A percentile compares a stretch with the other conserved stretches of the same genome.
These are phyloP conservation scores for Dacryopinax spathularia DNA, from an alignment of 768 basidiomycete genomes.

Conservation along the genomic window DNA sequence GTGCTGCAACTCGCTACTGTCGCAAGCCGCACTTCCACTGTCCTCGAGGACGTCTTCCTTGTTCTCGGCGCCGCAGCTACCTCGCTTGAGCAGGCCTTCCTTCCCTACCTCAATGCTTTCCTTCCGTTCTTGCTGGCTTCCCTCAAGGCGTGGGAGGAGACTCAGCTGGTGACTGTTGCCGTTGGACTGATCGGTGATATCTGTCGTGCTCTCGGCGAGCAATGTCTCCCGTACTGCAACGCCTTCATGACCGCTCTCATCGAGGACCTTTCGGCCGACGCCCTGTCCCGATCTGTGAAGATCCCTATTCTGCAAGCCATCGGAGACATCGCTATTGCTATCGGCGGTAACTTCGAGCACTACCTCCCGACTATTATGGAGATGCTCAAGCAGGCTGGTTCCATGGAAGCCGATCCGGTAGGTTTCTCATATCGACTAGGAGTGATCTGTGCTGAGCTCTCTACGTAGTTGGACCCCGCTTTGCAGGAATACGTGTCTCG, in stretches of 20 bases:
- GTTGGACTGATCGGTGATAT: constrained; percentile 94
- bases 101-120: constrained; percentile 73
- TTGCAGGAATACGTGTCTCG: constrained; percentile 82
- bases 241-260: constrained; percentile 86
- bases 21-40: constrained; percentile 83
- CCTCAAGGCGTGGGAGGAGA: constrained; percentile 84
- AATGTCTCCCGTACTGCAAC: constrained; percentile 65
- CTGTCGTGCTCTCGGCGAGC: constrained; percentile 82
- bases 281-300: constrained; percentile 87
- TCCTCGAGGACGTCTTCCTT: constrained; percentile 92
- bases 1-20: constrained; percentile 70
- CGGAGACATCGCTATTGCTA: constrained; percentile 89
- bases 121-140: constrained; percentile 76
- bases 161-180: constrained; percentile 87
- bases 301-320: constrained; percentile 92
- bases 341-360: constrained; percentile 72
- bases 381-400: constrained; percentile 81
- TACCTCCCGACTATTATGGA: constrained; percentile 83
- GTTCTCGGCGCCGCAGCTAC: constrained; percentile 78
- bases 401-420: constrained; percentile 75
- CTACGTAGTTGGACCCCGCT: constrained; percentile 59
- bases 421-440: constrained; percentile 18
- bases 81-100: constrained; percentile 64
- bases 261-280: constrained; percentile 79
- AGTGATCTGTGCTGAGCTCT: constrained; percentile 4